These are phyloP conservation scores for Gossypium schwendimanii DNA, from an alignment of 441 rosid genomes.

Conservation along the genomic window DNA sequence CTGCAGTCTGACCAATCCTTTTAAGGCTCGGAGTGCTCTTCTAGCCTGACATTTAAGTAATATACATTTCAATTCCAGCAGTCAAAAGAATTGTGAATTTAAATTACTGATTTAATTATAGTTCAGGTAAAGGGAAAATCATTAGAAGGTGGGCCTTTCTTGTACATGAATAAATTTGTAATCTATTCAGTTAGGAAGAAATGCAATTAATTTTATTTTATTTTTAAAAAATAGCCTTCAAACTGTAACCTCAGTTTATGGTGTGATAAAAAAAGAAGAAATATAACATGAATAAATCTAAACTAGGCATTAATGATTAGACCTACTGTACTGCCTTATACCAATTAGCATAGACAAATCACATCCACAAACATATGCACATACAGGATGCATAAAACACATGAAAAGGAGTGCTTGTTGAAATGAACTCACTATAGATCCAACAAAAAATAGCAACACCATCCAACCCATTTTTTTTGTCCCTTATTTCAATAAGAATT, in stretches of 20 bases:
- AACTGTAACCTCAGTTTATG: neutral
- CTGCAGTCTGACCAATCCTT: slow-evolving; percentile 96
- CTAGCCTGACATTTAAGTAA: slow-evolving; percentile 56
- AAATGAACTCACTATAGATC: neutral
- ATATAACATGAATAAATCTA: neutral
- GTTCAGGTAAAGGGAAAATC: neutral
- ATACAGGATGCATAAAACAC: neutral
- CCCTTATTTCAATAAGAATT: neutral
- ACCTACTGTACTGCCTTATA: neutral
- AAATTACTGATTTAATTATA: neutral
- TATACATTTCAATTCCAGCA: neutral
- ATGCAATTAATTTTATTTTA: neutral
- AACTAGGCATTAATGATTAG: neutral
- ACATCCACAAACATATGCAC: neutral
- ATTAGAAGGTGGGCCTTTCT: neutral
- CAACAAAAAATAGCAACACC: neutral
- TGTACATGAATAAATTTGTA: neutral
- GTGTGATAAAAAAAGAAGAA: neutral
- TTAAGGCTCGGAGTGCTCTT: slow-evolving; percentile 90
- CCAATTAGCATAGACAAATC: neutral
- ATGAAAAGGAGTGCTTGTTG: neutral
- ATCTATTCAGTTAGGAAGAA: neutral
- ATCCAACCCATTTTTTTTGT: neutral
- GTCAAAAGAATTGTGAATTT: neutral
- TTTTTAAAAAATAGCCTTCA: neutral